A percentile compares a stretch with the other conserved stretches of the same genome.
phyloP scores from a whole-genome alignment of 2,329 filamentous ascomycete species.

The Stemphylium lycopersici region DNA sequence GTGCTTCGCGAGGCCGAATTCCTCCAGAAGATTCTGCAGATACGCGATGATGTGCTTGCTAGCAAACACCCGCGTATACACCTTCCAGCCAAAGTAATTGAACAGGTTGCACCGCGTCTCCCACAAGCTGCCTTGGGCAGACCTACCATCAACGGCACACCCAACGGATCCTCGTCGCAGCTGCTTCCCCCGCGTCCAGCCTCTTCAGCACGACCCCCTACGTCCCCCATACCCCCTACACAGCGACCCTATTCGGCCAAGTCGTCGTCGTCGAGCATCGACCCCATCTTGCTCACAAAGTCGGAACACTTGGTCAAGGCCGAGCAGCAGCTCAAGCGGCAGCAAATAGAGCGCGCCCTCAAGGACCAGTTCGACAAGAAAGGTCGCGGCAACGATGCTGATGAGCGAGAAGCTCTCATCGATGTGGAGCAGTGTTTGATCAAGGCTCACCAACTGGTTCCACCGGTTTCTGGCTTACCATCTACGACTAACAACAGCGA shows the following conservation, averaged over 20 bases:
- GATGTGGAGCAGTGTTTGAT: constrained; percentile 52
- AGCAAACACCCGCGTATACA: constrained; percentile 72
- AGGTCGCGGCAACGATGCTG: constrained; percentile 56
- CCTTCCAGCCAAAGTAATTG: constrained; percentile 60
- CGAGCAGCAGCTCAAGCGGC: constrained; percentile 78
- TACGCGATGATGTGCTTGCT: constrained; percentile 81
- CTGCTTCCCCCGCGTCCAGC: constrained; percentile 39
- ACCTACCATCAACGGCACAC: constrained; percentile 40
- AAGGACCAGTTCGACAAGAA: constrained; percentile 76
- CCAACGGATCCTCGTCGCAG: constrained; percentile 34
- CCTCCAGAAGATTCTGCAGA: constrained; percentile 79
- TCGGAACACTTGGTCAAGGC: constrained; percentile 83
- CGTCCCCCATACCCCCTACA: constrained; percentile 32
- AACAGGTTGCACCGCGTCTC: constrained; percentile 48
- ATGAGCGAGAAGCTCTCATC: constrained; percentile 54
- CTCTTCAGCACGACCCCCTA: constrained; percentile 31
- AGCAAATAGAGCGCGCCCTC: constrained; percentile 78
- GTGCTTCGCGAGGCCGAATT: constrained; percentile 54
- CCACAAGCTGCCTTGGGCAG: constrained; percentile 35
- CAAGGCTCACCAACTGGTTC: constrained; percentile 74
- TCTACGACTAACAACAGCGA: constrained; percentile 65
- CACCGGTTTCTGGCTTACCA: constrained; percentile 66
- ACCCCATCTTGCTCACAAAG: constrained; percentile 84
- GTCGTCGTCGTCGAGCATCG: constrained; percentile 69
- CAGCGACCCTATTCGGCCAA: constrained; percentile 47